Percentiles rank a stretch among this genome's conserved stretches.
Evolutionary conservation across 176 grass and related monocot species (phyloP).

Genomic region (Poa pratensis): DNA sequence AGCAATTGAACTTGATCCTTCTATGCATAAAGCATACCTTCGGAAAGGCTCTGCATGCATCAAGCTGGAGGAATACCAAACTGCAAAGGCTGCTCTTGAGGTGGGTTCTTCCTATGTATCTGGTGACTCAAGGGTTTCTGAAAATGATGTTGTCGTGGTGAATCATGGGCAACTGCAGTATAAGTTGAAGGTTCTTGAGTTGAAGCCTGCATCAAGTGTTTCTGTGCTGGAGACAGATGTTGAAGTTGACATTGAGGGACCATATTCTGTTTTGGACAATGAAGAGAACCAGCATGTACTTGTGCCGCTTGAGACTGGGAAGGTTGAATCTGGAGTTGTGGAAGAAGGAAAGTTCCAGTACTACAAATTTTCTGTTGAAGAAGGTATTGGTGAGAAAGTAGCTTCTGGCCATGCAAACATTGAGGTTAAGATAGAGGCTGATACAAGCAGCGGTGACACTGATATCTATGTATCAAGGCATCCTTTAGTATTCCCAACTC

Average conservation of each 20-base stretch:
- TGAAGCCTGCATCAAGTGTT: conserved; percentile 85
- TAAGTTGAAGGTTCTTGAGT: conserved; percentile 79
- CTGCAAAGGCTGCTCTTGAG: conserved; percentile 84
- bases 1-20: conserved; percentile 80
- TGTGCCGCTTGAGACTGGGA: conserved; percentile 66
- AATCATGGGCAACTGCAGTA: conserved; percentile 73
- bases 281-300: conserved; percentile 75
- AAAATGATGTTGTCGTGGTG: conserved; percentile 75
- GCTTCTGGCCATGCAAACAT: conserved; percentile 57
- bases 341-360: conserved; percentile 90
- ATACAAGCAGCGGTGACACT: conserved; percentile 66
- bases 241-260: conserved; percentile 89
- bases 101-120: conserved; percentile 57
- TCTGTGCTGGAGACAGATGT: conserved; percentile 97
- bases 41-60: conserved; percentile 87
- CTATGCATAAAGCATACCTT: conserved; percentile 72
- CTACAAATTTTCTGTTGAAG: conserved; percentile 87
- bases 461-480: conserved; percentile 93
- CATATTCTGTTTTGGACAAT: conserved; percentile 50
- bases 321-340: conserved; percentile 64
- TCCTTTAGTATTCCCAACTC: conserved; percentile 97
- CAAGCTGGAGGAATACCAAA: conserved; percentile 89
- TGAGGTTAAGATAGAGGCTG: conserved; percentile 73
- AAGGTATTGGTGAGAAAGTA: conserved; percentile 56
- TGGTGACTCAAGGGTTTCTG: conserved; percentile 82